Conservation (phyloP, 148 eudicot species). For the Vaccinium myrtillus region DNA sequence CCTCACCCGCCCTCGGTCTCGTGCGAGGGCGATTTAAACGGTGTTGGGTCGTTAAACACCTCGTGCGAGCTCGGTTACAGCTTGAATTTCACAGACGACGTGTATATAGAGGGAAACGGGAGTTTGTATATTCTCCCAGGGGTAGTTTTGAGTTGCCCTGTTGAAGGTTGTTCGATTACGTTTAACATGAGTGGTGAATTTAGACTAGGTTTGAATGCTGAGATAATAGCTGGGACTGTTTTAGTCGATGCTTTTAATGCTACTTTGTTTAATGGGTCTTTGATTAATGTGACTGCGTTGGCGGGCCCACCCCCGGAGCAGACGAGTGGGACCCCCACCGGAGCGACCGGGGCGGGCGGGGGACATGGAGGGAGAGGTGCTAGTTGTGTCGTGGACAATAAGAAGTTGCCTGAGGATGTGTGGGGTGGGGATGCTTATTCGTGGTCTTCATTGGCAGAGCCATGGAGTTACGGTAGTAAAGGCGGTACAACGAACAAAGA, state of each 20-base stretch:
- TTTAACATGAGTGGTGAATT: slow-evolving; percentile 57
- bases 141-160: slow-evolving; percentile 55
- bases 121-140: slow-evolving; percentile 50
- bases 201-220: slow-evolving; percentile 43
- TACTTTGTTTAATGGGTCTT: slow-evolving; percentile 39
- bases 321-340: slow-evolving; percentile 62
- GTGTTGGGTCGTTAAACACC: slow-evolving; percentile 65
- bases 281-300: slow-evolving; percentile 61
- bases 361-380: slow-evolving; percentile 98
- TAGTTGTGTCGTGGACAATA: slow-evolving; percentile 68
- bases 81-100: slow-evolving; percentile 52
- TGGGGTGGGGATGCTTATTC: slow-evolving; percentile 96
- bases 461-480: slow-evolving; percentile 81
- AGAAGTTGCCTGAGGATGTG: slow-evolving; percentile 66
- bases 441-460: slow-evolving; percentile 65
- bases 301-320: slow-evolving; percentile 60
- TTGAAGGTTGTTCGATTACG: slow-evolving; percentile 52
- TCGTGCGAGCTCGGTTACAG: slow-evolving; percentile 50
- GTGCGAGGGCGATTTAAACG: slow-evolving; percentile 62
- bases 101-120: slow-evolving; percentile 66
- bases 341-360: slow-evolving; percentile 68
- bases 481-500: slow-evolving; percentile 74
- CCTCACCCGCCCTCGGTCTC: slow-evolving; percentile 57
- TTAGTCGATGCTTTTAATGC: slow-evolving; percentile 41
- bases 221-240: slow-evolving; percentile 52